These are phyloP conservation scores for Sarocladiaceae sp. DNA, from an alignment of 2,329 filamentous ascomycete genomes.

Conservation along the genomic window DNA sequence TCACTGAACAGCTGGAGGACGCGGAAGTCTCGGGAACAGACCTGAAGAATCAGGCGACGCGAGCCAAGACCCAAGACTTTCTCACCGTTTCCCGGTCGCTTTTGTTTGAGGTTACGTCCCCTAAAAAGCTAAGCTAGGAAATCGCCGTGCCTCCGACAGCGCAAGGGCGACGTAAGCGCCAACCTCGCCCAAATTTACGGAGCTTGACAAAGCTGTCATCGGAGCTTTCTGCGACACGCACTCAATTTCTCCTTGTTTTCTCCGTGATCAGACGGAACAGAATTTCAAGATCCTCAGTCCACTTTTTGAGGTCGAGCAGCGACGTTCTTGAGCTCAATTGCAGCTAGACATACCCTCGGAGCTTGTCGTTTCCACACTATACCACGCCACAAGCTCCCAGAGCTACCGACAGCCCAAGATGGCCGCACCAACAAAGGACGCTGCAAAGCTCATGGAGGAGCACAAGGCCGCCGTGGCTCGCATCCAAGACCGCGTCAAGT, in stretches of 20 bases:
- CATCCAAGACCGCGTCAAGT: constrained; percentile 23
- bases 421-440: not conserved
- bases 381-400: not conserved
- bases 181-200: constrained; percentile 4
- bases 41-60: not conserved
- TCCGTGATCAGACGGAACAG: no score
- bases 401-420: not conserved
- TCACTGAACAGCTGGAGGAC: no score
- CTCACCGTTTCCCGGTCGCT: constrained; percentile 7
- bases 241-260: not conserved
- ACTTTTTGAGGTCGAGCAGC: not conserved
- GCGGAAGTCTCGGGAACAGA: no score
- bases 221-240: not conserved
- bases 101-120: not conserved
- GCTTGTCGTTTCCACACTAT: not conserved
- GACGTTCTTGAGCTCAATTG: not conserved
- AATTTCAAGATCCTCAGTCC: no score
- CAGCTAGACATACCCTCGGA: not conserved
- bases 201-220: not conserved
- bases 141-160: not conserved
- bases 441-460: constrained; percentile 20
- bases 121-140: constrained; percentile 4
- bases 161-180: constrained; percentile 10
- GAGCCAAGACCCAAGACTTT: constrained; percentile 4
- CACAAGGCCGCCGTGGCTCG: constrained; percentile 20